Conservation (phyloP, 495 filamentous ascomycete genomes). For the Xylaria cubensis region DNA sequence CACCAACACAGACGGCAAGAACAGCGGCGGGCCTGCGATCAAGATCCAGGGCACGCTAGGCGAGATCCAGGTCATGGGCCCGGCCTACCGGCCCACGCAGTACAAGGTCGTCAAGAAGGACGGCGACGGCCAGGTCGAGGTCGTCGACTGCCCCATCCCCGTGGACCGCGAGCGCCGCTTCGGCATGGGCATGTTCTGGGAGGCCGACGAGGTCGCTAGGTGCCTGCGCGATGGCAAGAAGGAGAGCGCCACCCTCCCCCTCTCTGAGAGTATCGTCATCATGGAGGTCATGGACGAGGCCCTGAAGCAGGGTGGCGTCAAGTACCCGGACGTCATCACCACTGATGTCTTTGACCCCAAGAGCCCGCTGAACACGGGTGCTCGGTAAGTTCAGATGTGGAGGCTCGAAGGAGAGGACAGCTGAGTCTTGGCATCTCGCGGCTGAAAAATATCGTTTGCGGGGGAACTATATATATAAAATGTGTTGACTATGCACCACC, state of each 20-base stretch:
- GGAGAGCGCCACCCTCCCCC: constrained; percentile 75
- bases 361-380: constrained; percentile 59
- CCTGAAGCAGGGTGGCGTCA: constrained; percentile 74
- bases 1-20: constrained; percentile 69
- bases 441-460: neutral
- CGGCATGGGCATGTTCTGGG: constrained; percentile 92
- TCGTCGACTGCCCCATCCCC: constrained; percentile 70
- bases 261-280: constrained; percentile 86
- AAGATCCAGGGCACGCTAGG: constrained; percentile 86
- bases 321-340: constrained; percentile 83
- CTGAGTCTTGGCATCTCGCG: neutral
- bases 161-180: constrained; percentile 54
- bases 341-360: constrained; percentile 70
- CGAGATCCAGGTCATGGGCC: constrained; percentile 82
- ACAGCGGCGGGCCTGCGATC: constrained; percentile 68
- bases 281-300: constrained; percentile 97
- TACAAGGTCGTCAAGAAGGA: constrained; percentile 66
- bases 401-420: neutral
- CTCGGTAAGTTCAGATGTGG: constrained; percentile 18
- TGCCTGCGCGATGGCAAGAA: constrained; percentile 82
- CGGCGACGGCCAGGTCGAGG: constrained; percentile 55
- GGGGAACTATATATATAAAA: neutral
- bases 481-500: neutral
- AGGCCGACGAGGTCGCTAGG: constrained; percentile 87
- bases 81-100: constrained; percentile 70